Percentiles rank a stretch among this genome's conserved stretches.
These are phyloP conservation scores for Metschnikowia chrysomelidarum DNA, from an alignment of 805 yeast genomes.

Conservation along the genomic window DNA sequence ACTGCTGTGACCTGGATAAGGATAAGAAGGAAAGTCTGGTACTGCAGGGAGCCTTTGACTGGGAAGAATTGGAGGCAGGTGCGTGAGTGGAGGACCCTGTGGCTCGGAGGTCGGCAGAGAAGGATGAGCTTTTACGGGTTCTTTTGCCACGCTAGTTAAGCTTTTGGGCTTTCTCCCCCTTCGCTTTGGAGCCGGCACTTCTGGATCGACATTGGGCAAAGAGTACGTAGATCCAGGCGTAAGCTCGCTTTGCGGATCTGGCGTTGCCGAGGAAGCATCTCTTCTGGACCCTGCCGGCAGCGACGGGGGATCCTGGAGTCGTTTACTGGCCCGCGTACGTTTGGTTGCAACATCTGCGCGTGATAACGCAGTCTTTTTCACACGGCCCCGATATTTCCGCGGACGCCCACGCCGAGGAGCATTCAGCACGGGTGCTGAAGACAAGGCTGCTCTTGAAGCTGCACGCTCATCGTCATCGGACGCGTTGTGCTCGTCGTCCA, in stretches of 20 bases:
- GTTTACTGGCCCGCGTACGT: slow-evolving; percentile 10
- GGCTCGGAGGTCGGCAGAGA: slow-evolving; percentile 7
- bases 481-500: slow-evolving; percentile 17
- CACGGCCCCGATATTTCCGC: slow-evolving; percentile 16
- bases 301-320: slow-evolving; percentile 5
- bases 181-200: too few relatives aligned
- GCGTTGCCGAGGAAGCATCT: background rate
- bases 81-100: slow-evolving; percentile 13
- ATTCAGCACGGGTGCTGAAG: slow-evolving; percentile 8
- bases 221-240: too few relatives aligned
- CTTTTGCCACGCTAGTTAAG: slow-evolving; percentile 1
- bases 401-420: slow-evolving; percentile 21
- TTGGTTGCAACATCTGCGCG: slow-evolving; percentile 9
- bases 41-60: slow-evolving; percentile 14
- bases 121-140: background rate
- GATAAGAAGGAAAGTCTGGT: slow-evolving; percentile 13
- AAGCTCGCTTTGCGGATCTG: background rate
- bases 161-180: too few relatives aligned
- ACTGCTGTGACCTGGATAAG: slow-evolving; percentile 1
- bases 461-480: slow-evolving; percentile 1
- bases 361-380: slow-evolving; percentile 11
- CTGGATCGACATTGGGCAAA: too few relatives aligned
- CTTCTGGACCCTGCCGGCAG: slow-evolving; percentile 5
- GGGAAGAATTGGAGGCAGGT: slow-evolving; percentile 19
- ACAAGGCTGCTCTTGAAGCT: background rate